A percentile compares a stretch with the other conserved stretches of the same genome.
phyloP scores from a whole-genome alignment of 495 filamentous ascomycete genomes.

The Penicillium macrosclerotiorum region DNA sequence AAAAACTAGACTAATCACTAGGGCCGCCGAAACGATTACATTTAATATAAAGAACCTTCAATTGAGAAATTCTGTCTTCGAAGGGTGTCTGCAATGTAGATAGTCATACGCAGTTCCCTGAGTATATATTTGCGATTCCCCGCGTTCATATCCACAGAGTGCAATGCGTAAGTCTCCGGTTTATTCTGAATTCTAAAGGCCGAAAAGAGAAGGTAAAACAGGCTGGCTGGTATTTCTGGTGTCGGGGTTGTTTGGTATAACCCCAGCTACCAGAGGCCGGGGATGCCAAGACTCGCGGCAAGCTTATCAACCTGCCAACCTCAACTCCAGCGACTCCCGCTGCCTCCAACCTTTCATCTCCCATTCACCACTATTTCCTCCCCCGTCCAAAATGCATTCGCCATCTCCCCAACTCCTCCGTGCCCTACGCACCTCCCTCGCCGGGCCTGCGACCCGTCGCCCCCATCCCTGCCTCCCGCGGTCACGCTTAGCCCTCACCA shows the following conservation, averaged over 20 bases:
- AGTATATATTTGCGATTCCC: not conserved
- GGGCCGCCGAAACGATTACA: slow-evolving; percentile 20
- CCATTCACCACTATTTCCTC: not conserved
- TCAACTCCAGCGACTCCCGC: not conserved
- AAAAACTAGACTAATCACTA: slow-evolving; percentile 32
- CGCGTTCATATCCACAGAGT: too few relatives aligned
- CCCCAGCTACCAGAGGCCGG: too few relatives aligned
- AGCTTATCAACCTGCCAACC: not conserved
- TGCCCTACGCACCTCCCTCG: slow-evolving; percentile 39
- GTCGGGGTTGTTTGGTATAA: too few relatives aligned
- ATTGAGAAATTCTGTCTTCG: not conserved
- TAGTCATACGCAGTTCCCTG: not conserved
- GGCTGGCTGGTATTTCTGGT: too few relatives aligned
- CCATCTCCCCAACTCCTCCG: slow-evolving; percentile 47
- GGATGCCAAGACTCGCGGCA: slow-evolving; percentile 1
- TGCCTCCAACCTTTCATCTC: not conserved
- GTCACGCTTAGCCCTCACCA: slow-evolving; percentile 7
- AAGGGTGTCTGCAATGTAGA: too few relatives aligned
- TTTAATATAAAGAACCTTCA: slow-evolving; percentile 18
- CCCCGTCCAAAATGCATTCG: slow-evolving; percentile 31
- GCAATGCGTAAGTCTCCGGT: too few relatives aligned
- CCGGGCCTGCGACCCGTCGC: slow-evolving; percentile 7
- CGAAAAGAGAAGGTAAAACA: too few relatives aligned
- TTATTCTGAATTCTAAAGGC: too few relatives aligned
- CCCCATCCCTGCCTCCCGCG: slow-evolving; percentile 16